Conservation (phyloP, 2,329 filamentous ascomycete genomes). For the Ceratocystis cubensis region DNA sequence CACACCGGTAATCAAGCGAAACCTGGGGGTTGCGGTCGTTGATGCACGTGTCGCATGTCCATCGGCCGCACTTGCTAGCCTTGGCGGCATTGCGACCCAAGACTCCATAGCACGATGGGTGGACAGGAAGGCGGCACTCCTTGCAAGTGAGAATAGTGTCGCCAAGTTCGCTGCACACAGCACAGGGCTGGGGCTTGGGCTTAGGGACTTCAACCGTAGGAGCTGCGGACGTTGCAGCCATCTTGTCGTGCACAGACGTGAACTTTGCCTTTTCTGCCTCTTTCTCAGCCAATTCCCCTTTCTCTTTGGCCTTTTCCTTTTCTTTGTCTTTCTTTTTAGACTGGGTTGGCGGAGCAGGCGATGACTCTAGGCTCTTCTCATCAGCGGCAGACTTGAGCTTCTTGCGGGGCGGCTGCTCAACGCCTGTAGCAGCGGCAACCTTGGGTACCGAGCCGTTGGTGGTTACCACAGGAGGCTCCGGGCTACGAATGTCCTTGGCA, state of each 20-base stretch:
- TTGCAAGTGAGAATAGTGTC: constrained; percentile 67
- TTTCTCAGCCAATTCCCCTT: constrained; percentile 9
- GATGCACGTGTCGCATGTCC: constrained; percentile 89
- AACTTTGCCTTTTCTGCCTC: constrained; percentile 13
- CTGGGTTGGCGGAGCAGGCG: constrained; percentile 31
- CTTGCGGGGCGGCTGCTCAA: constrained; percentile 46
- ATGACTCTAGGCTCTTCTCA: constrained; percentile 31
- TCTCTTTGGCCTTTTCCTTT: constrained; percentile 25
- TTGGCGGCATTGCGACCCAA: constrained; percentile 45
- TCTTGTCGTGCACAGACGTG: constrained; percentile 34
- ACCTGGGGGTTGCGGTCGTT: constrained; percentile 88
- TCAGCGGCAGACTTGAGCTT: constrained; percentile 47
- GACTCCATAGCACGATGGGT: constrained; percentile 87
- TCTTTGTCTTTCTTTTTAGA: constrained; percentile 35
- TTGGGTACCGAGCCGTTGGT: constrained; percentile 22
- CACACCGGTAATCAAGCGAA: constrained; percentile 90
- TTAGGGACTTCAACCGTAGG: constrained; percentile 43
- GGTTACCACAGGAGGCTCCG: constrained; percentile 18
- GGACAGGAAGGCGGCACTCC: constrained; percentile 83
- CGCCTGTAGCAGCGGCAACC: constrained; percentile 3
- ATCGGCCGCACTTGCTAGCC: constrained; percentile 48
- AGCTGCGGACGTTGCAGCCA: constrained; percentile 27
- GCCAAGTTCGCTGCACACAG: constrained; percentile 66
- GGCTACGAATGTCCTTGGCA: constrained; percentile 40
- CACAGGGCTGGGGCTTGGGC: constrained; percentile 67